These are phyloP conservation scores for Novymonas esmeraldas DNA, from an alignment of 208 protist species.

Conservation along the genomic window DNA sequence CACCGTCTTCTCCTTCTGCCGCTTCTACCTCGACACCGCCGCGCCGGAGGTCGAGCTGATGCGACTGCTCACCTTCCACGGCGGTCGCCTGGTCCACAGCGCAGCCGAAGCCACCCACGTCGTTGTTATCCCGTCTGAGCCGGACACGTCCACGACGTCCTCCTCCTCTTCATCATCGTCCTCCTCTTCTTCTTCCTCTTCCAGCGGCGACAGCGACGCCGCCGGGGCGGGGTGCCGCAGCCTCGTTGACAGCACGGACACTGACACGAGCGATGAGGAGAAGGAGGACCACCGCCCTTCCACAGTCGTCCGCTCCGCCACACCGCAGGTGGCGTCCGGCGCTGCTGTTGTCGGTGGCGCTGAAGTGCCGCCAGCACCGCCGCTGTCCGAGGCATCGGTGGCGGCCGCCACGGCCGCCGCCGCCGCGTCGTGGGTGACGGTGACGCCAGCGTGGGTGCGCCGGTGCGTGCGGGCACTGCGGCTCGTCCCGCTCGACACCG, in stretches of 20 bases:
- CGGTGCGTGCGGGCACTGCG: constrained; percentile 35
- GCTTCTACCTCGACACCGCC: constrained; percentile 45
- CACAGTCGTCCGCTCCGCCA: too few relatives aligned
- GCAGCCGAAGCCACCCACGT: constrained; percentile 67
- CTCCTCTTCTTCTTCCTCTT: constrained; percentile 9
- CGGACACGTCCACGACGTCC: constrained; percentile 9
- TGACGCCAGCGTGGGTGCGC: constrained; percentile 28
- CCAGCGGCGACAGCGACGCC: constrained; percentile 1
- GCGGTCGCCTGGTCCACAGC: constrained; percentile 43
- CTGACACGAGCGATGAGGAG: constrained; percentile 8
- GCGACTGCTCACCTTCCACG: constrained; percentile 48
- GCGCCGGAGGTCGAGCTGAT: constrained; percentile 29
- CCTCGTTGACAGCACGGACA: constrained; percentile 11
- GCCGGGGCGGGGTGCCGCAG: background rate
- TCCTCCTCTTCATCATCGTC: constrained; percentile 23
- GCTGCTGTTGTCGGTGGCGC: too few relatives aligned
- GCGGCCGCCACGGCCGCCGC: background rate
- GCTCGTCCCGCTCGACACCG: constrained; percentile 15
- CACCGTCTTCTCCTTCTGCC: constrained; percentile 60
- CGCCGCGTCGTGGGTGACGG: background rate
- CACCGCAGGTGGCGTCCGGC: too few relatives aligned
- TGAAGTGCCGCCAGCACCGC: background rate
- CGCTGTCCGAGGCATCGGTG: background rate
- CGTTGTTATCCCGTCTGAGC: constrained; percentile 20
- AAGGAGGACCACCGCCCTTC: background rate